Evolutionary conservation across 2,329 filamentous ascomycete genomes (phyloP).

Genomic region (Fusarium xylarioides): DNA sequence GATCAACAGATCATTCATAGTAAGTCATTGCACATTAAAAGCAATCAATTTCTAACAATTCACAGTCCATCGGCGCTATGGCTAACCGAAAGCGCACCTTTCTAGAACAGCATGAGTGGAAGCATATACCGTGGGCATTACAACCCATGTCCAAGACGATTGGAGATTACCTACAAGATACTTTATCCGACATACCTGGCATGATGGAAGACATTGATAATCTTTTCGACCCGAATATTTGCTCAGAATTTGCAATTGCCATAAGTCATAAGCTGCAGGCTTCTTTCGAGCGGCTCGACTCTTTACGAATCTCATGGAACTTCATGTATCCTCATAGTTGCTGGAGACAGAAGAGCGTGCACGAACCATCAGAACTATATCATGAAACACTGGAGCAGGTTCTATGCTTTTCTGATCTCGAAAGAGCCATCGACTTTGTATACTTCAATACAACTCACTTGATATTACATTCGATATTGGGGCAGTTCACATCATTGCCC

Average conservation of each 20-base stretch:
- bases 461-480: neutral
- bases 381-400: neutral
- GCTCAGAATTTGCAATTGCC: rapidly evolving
- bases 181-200: neutral
- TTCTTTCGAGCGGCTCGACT: neutral
- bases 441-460: neutral
- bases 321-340: neutral
- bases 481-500: neutral
- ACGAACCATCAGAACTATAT: neutral
- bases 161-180: neutral
- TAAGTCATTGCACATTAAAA: rapidly evolving
- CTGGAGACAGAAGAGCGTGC: neutral
- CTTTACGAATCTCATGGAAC: neutral
- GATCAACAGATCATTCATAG: neutral
- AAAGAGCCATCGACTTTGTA: neutral
- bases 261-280: neutral
- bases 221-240: rapidly evolving
- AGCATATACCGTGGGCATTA: neutral
- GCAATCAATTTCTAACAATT: rapidly evolving
- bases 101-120: neutral
- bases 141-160: neutral
- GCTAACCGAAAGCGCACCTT: neutral
- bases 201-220: neutral
- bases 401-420: neutral
- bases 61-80: neutral